Conservation (phyloP, 306 rosid genomes). For the Fagus sylvatica region DNA sequence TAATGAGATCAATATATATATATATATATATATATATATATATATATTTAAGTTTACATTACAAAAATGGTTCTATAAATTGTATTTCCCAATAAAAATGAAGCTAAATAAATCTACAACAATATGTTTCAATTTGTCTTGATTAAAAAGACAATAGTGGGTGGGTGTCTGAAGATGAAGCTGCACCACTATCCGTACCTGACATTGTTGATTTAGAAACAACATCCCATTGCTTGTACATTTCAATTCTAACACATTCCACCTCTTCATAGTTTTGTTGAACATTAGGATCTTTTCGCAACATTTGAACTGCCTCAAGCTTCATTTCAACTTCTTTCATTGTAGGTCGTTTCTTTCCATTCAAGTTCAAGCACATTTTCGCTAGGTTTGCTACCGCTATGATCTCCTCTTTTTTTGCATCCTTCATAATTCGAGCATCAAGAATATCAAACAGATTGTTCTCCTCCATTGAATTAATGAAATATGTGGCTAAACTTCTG, state of each 20-base stretch:
- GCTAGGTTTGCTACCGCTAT: background rate
- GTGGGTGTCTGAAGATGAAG: too few species aligned
- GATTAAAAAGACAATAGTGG: too few species aligned
- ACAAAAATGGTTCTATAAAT: too few species aligned
- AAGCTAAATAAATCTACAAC: too few species aligned
- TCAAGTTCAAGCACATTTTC: background rate
- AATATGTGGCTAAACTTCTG: background rate
- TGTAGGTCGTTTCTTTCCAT: constrained; percentile 1
- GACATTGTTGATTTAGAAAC: background rate
- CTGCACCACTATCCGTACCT: too few species aligned
- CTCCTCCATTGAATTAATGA: background rate
- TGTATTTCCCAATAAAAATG: too few species aligned
- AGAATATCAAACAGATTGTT: background rate
- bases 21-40: too few species aligned
- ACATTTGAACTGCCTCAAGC: background rate
- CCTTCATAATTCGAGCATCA: background rate
- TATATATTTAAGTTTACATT: too few species aligned
- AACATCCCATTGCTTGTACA: background rate
- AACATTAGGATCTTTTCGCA: background rate
- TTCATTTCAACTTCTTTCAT: constrained; percentile 9
- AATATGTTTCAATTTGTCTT: too few species aligned
- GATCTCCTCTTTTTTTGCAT: background rate
- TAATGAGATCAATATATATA: too few species aligned
- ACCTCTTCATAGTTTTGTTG: background rate
- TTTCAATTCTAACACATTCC: too few species aligned